Evolutionary conservation across 345 rosid genomes (phyloP).

Genomic region (Iberis pinnata): DNA sequence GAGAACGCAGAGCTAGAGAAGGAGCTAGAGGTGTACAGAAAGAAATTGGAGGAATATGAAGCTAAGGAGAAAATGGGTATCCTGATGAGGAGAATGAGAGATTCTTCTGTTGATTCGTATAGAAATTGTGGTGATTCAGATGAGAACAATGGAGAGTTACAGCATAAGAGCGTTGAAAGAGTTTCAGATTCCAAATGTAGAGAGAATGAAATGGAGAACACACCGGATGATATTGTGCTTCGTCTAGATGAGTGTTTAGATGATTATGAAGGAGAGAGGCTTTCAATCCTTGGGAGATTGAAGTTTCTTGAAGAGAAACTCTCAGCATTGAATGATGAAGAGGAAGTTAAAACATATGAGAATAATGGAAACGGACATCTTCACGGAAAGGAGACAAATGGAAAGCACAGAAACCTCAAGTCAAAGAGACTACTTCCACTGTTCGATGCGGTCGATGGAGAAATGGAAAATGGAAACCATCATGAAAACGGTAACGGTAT

Average conservation of each 20-base stretch:
- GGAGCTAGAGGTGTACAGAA: conserved; percentile 60
- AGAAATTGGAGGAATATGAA: conserved; percentile 60
- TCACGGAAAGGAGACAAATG: conserved; percentile 51
- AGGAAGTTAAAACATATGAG: conserved; percentile 40
- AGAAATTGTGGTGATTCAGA: conserved; percentile 37
- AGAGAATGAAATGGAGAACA: conserved; percentile 36
- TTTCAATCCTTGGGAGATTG: conserved; percentile 78
- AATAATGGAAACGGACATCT: conserved; percentile 52
- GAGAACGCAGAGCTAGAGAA: conserved; percentile 74
- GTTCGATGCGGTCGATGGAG: conserved; percentile 60
- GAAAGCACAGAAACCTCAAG: conserved; percentile 41
- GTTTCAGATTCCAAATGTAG: conserved; percentile 20
- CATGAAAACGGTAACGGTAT: conserved; percentile 30
- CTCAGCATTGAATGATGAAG: conserved; percentile 45
- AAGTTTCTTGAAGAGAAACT: conserved; percentile 86
- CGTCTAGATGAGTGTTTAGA: conserved; percentile 71
- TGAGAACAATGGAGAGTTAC: conserved; percentile 48
- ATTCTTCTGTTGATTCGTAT: conserved; percentile 53
- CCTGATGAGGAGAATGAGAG: conserved; percentile 48
- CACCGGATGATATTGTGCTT: conserved; percentile 65
- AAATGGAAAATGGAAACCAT: conserved; percentile 39
- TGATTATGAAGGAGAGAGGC: conserved; percentile 75
- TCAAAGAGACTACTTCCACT: conserved; percentile 90
- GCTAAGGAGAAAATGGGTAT: conserved; percentile 49
- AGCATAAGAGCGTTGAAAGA: conserved; percentile 31